A percentile compares a stretch with the other conserved stretches of the same genome.
Conservation (phyloP, 331 rosid genomes). For the Phaseolus coccineus region DNA sequence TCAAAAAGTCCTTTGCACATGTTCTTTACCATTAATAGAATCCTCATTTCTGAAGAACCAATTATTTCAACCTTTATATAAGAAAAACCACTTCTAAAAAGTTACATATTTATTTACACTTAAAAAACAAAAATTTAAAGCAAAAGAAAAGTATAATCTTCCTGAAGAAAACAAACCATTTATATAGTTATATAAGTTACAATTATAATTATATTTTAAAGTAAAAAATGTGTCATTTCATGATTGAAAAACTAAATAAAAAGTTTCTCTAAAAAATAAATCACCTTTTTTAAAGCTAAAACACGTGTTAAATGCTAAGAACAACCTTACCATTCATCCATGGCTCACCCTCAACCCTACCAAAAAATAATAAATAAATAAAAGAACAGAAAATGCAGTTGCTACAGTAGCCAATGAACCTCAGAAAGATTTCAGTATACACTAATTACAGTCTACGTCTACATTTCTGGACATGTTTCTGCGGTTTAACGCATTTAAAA, state of each 20-base stretch:
- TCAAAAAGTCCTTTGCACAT: too few relatives aligned
- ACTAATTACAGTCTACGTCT: constrained; percentile 35
- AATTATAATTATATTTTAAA: neutral
- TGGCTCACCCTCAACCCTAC: neutral
- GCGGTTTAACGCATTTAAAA: constrained; percentile 26
- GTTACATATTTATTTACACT: neutral
- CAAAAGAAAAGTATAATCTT: neutral
- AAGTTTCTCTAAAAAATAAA: neutral
- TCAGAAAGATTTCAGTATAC: neutral
- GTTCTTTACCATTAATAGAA: too few relatives aligned
- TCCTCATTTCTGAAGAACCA: too few relatives aligned
- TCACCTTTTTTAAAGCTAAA: neutral
- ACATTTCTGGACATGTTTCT: constrained; percentile 1
- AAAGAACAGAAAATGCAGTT: neutral
- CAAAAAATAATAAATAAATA: neutral
- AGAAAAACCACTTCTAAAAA: neutral
- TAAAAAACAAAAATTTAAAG: neutral
- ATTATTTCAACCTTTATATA: neutral
- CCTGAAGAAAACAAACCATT: neutral
- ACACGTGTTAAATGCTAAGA: neutral
- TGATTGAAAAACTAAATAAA: too few relatives aligned
- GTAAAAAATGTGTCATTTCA: neutral
- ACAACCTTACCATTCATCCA: neutral
- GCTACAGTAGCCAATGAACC: constrained; percentile 17
- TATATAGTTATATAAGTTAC: neutral